These are phyloP conservation scores for Talaromyces sp. DNA, from an alignment of 2,329 filamentous ascomycete genomes.

Conservation along the genomic window DNA sequence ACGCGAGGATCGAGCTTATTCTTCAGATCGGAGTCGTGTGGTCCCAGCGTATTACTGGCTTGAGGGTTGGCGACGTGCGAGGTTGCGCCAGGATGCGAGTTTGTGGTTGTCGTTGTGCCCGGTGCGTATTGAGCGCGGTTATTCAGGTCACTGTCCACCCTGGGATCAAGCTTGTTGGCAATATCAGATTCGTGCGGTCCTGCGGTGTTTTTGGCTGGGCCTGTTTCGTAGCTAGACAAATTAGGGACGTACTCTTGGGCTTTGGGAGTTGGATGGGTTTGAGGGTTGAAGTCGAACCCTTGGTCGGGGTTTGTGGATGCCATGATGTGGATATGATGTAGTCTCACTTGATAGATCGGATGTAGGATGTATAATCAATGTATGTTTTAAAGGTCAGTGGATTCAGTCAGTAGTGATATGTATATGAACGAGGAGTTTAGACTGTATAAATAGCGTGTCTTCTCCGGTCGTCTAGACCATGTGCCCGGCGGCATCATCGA, in stretches of 20 bases:
- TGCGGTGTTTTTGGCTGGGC: slow-evolving; percentile 10
- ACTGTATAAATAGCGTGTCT: background rate
- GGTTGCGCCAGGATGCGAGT: slow-evolving; percentile 14
- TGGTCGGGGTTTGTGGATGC: background rate
- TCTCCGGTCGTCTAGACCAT: background rate
- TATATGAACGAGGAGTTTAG: background rate
- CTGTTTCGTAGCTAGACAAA: background rate
- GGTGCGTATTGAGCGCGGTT: slow-evolving; percentile 23
- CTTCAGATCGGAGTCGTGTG: slow-evolving; percentile 42
- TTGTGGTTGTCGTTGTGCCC: slow-evolving; percentile 14
- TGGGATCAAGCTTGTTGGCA: slow-evolving; percentile 37
- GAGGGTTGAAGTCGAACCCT: background rate
- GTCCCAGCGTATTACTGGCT: slow-evolving; percentile 36
- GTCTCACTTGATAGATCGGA: background rate
- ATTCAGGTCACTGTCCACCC: slow-evolving; percentile 34
- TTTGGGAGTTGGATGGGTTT: background rate
- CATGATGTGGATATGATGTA: slow-evolving; percentile 4
- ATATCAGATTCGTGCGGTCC: slow-evolving; percentile 9
- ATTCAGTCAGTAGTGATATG: background rate
- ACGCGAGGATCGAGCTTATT: slow-evolving; percentile 55
- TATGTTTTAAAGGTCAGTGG: background rate
- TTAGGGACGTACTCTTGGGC: background rate
- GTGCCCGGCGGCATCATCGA: slow-evolving; percentile 1
- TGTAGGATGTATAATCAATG: background rate
- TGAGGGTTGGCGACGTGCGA: slow-evolving; percentile 37